Conservation (phyloP, 768 basidiomycete genomes). For the Termitomyces heimii region DNA sequence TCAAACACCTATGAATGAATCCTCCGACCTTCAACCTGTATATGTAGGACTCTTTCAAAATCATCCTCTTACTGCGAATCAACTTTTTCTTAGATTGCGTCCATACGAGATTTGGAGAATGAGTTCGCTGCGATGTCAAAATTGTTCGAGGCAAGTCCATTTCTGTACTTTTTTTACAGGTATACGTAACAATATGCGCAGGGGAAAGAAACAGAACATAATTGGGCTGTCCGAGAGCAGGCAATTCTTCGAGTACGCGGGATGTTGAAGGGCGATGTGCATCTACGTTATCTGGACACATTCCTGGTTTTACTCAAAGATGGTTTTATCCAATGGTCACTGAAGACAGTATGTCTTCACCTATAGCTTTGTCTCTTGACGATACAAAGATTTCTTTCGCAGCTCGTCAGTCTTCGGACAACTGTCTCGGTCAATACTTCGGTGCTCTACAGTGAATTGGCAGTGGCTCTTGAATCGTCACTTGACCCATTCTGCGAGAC, state of each 20-base stretch:
- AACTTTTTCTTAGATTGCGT: slow-evolving; percentile 62
- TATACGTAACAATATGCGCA: slow-evolving; percentile 20
- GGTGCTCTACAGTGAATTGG: slow-evolving; percentile 71
- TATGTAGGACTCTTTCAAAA: slow-evolving; percentile 46
- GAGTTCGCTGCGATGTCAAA: slow-evolving; percentile 80
- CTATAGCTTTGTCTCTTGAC: not conserved
- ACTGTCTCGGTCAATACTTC: slow-evolving; percentile 82
- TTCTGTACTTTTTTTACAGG: not conserved
- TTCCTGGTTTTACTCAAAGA: slow-evolving; percentile 75
- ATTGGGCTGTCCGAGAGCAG: slow-evolving; percentile 83
- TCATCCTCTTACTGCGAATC: not conserved
- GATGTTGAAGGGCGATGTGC: slow-evolving; percentile 85
- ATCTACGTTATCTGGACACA: slow-evolving; percentile 62
- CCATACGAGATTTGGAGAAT: slow-evolving; percentile 74
- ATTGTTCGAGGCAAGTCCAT: slow-evolving; percentile 64
- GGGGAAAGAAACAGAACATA: slow-evolving; percentile 98
- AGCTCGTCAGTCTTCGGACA: slow-evolving; percentile 88
- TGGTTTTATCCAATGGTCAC: slow-evolving; percentile 72
- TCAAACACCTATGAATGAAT: slow-evolving; percentile 32
- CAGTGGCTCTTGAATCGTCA: slow-evolving; percentile 51
- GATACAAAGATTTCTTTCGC: slow-evolving; percentile 4
- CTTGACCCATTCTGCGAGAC: slow-evolving; percentile 81
- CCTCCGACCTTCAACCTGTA: slow-evolving; percentile 50
- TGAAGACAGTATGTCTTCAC: slow-evolving; percentile 60
- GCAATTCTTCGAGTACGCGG: slow-evolving; percentile 76